Percentiles rank a stretch among this genome's conserved stretches.
Conservation (phyloP, 78 protist species). For the Dictyostelium intermedium region DNA sequence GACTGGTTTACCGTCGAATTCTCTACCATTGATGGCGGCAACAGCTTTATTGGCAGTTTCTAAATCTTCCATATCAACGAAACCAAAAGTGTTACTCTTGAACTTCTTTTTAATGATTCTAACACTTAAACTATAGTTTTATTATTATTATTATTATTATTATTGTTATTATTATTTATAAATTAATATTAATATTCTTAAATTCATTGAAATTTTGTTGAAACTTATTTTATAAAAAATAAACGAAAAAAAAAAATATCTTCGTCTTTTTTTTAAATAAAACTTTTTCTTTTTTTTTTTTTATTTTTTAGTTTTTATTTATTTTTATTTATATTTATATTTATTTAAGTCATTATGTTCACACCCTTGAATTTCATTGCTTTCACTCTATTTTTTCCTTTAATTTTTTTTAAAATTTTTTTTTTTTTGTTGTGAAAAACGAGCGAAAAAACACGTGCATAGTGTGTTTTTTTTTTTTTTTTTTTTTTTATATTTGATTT, state of each 20-base stretch:
- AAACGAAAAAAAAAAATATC: no score
- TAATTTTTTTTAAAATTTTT: no score
- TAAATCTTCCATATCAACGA: slow-evolving; percentile 82
- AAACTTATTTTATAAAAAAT: no score
- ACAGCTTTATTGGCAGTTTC: slow-evolving; percentile 80
- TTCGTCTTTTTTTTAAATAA: background rate
- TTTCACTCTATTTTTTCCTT: no score
- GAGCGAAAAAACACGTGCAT: background rate
- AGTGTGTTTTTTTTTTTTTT: background rate
- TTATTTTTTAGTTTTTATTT: no score
- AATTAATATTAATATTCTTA: background rate
- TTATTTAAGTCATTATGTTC: no score
- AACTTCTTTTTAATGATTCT: slow-evolving; percentile 49
- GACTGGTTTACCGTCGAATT: slow-evolving; percentile 68
- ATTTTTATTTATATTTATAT: no score
- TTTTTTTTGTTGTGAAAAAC: background rate
- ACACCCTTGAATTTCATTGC: background rate
- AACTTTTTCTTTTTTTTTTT: background rate
- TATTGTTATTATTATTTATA: no score
- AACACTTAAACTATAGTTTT: slow-evolving; percentile 49
- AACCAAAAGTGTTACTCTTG: slow-evolving; percentile 76
- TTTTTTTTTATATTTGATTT: background rate
- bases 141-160: background rate
- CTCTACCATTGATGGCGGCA: slow-evolving; percentile 68
- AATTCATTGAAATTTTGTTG: no score